Percentiles rank a stretch among this genome's conserved stretches.
phyloP scores from a whole-genome alignment of 1,139 yeast genomes.

The Kurtzmaniella quercitrusa region DNA sequence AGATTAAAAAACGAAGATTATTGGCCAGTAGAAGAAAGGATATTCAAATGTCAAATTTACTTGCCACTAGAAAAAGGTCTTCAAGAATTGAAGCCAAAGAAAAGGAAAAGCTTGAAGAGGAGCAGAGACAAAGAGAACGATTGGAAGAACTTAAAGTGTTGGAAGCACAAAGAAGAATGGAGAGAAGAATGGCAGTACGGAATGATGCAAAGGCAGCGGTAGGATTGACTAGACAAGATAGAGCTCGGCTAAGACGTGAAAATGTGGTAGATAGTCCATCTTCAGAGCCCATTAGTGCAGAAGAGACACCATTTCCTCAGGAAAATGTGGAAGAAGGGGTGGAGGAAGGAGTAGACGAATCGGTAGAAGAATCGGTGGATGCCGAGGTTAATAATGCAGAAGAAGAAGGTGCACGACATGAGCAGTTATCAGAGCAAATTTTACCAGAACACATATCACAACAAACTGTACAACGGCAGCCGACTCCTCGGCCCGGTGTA shows the following conservation, averaged over 20 bases:
- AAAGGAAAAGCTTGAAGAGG: slow-evolving; percentile 37
- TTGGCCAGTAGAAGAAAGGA: slow-evolving; percentile 43
- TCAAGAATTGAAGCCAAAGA: slow-evolving; percentile 50
- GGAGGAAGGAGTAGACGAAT: too few species aligned
- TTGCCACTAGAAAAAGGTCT: slow-evolving; percentile 48
- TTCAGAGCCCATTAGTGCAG: neutral
- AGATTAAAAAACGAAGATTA: slow-evolving; percentile 37
- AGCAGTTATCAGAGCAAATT: too few species aligned
- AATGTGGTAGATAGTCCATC: neutral
- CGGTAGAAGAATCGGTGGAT: too few species aligned
- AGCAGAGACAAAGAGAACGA: slow-evolving; percentile 26
- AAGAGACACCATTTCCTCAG: neutral
- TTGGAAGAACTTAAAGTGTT: slow-evolving; percentile 27
- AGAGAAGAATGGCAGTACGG: slow-evolving; percentile 29
- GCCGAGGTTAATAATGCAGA: too few species aligned
- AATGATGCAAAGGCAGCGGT: slow-evolving; percentile 11
- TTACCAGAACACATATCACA: too few species aligned
- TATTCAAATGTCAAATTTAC: slow-evolving; percentile 41
- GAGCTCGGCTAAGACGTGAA: slow-evolving; percentile 31
- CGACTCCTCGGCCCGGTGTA: too few species aligned
- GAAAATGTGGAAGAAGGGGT: neutral
- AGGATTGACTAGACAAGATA: slow-evolving; percentile 37
- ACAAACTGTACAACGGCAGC: too few species aligned
- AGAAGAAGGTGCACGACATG: too few species aligned
- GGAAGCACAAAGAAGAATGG: slow-evolving; percentile 34